Base-by-base conservation (phyloP, 441 rosid genomes). In the Erodium trifolium region DNA sequence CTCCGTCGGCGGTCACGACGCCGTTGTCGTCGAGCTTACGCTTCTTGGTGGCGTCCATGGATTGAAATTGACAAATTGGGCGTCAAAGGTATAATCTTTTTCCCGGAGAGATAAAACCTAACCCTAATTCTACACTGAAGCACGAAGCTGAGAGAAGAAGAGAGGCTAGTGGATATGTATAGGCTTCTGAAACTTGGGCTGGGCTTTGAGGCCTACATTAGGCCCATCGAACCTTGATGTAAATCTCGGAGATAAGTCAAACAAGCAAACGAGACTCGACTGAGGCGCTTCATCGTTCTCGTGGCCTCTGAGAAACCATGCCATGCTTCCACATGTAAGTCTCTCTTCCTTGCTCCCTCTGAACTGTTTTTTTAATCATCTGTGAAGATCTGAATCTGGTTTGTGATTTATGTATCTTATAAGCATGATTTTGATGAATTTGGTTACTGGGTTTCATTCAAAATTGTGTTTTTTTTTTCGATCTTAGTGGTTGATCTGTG, bases 11-110 rank as follows among this genome's bases (percentile, higher is more conserved):
- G 69, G 73, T n/a, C 0, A 69, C 43, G 34, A 71, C 76, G 66
- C 86, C 86, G 76, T 86, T 89, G 19, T 93, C 98, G 7, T 91
- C 97, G 29, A 87, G 76, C 77, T 87, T 89, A 67, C 98, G 87
- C 70, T 93, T 93, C 84, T 88, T 89, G 63, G 79, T 34, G 71
- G 76, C 77, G 65, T 93, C 98, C 96, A 88, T 87, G 59, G 68
- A 37, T 23, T 23, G 27, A 23, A 23, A 23, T 23, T 23, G 27
- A 2, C 27, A 23, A 23, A 23, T 23, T 23, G 27, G 27, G 1
- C 27, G 27, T 23, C 27, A 23, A 23, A 23, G 27, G 27, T 23
- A 23, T 0, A 23, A 23, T 23, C 27, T 23, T 23, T 23, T 0
- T 2, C 27, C 27, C 27, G 27, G 27, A 23, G 27, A 23, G 27